phyloP scores from a whole-genome alignment of 2,329 filamentous ascomycete species.

The Epichloe sp. region DNA sequence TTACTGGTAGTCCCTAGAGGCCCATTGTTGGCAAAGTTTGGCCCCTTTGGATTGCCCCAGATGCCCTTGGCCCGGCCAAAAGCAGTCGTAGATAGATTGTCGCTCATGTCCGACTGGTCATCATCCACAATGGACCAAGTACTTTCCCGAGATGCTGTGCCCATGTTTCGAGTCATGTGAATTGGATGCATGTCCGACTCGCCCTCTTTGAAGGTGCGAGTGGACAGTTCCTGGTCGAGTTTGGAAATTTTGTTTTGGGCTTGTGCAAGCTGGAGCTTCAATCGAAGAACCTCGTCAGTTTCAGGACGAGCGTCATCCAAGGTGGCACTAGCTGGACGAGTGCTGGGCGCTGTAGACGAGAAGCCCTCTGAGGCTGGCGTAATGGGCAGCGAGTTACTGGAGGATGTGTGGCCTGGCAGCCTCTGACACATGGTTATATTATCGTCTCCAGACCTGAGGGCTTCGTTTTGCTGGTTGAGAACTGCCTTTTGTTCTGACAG shows the following conservation, averaged over 20 bases:
- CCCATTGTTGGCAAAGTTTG: constrained; percentile 19
- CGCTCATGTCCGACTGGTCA: constrained; percentile 41
- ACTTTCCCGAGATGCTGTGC: constrained; percentile 23
- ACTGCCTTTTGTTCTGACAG: constrained; percentile 57
- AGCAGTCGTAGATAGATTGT: constrained; percentile 35
- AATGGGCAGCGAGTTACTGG: constrained; percentile 47
- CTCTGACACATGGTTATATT: constrained; percentile 17
- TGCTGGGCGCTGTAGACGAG: constrained; percentile 32
- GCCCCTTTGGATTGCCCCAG: constrained; percentile 38
- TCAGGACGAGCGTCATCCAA: constrained; percentile 28
- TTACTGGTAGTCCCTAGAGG: constrained; percentile 21
- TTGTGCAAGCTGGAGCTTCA: constrained; percentile 59
- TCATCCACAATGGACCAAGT: constrained; percentile 44
- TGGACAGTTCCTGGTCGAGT: constrained; percentile 58
- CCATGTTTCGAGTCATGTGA: constrained; percentile 10
- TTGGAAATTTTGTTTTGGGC: constrained; percentile 58
- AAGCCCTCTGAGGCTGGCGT: constrained; percentile 47
- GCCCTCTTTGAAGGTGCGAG: constrained; percentile 41
- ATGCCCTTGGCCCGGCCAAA: constrained; percentile 43
- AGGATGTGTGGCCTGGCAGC: constrained; percentile 33
- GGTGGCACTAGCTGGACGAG: constrained; percentile 37
- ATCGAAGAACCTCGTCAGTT: constrained; percentile 48
- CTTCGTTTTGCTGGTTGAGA: constrained; percentile 45
- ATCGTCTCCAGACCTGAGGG: constrained; percentile 31
- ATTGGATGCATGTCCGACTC: constrained; percentile 23